Conservation (phyloP, 768 basidiomycete genomes). For the Phylloporus sp. region DNA sequence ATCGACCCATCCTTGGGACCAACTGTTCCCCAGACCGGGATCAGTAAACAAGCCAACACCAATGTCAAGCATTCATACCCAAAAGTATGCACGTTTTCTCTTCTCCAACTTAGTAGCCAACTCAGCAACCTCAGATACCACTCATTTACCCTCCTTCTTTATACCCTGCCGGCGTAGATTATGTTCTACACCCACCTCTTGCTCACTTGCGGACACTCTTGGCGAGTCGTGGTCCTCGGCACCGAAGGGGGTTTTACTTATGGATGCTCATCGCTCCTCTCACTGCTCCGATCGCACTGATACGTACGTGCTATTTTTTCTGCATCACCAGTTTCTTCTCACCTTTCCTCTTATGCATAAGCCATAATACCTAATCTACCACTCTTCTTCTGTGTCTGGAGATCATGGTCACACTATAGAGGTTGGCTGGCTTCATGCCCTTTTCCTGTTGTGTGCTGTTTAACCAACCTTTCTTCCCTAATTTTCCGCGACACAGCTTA, state of each 20-base stretch:
- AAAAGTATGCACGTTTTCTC: slow-evolving; percentile 10
- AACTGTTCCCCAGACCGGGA: slow-evolving; percentile 29
- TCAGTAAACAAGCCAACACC: slow-evolving; percentile 14
- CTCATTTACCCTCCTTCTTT: slow-evolving; percentile 45
- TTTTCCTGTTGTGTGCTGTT: not conserved
- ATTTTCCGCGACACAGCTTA: slow-evolving; percentile 42
- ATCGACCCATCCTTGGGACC: slow-evolving; percentile 69
- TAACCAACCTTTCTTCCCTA: not conserved
- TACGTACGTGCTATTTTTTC: slow-evolving; percentile 49
- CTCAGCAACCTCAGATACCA: slow-evolving; percentile 43
- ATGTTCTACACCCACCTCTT: slow-evolving; percentile 31
- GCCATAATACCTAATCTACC: slow-evolving; percentile 81
- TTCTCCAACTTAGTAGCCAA: not conserved
- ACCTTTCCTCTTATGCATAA: slow-evolving; percentile 25
- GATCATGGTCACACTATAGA: slow-evolving; percentile 80
- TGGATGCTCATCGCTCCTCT: slow-evolving; percentile 68
- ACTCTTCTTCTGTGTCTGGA: slow-evolving; percentile 82
- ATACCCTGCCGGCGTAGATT: slow-evolving; percentile 36
- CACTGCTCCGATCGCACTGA: slow-evolving; percentile 69
- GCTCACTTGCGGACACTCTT: slow-evolving; percentile 49
- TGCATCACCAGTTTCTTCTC: not conserved
- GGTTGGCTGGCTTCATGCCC: slow-evolving; percentile 36
- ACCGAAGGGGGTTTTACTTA: slow-evolving; percentile 57
- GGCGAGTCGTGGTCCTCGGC: slow-evolving; percentile 52
- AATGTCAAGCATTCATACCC: slow-evolving; percentile 6